Evolutionary conservation across 1,284 basidiomycete species (phyloP).

Genomic region (Apiotrichum mycotoxinovorans): DNA sequence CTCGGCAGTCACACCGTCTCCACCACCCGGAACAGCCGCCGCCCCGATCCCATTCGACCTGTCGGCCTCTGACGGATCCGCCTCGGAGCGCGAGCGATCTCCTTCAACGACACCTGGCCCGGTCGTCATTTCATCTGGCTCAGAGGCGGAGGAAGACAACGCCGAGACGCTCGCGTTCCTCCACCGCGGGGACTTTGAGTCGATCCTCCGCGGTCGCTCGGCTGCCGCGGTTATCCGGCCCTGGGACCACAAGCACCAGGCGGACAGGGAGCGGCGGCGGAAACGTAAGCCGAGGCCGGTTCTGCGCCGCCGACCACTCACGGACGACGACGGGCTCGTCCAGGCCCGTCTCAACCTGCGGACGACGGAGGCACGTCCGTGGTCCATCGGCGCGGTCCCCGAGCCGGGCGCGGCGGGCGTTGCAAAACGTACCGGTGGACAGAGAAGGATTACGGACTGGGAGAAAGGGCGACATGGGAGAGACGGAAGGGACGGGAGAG

Average conservation of each 20-base stretch:
- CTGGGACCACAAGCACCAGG: neutral
- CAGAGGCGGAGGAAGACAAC: conserved; percentile 38
- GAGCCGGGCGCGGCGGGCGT: neutral
- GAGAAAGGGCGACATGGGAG: neutral
- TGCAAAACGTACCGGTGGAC: neutral
- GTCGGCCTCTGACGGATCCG: conserved; percentile 9
- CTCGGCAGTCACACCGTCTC: neutral
- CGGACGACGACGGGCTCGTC: conserved; percentile 1
- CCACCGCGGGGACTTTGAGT: conserved; percentile 43
- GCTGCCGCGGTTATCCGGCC: neutral
- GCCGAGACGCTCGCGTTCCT: conserved; percentile 30
- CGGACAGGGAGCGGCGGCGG: neutral
- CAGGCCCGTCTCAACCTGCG: conserved; percentile 40
- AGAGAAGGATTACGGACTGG: neutral
- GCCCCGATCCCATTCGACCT: neutral
- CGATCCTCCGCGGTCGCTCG: conserved; percentile 28
- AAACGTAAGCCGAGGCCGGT: conserved; percentile 22
- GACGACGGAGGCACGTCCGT: neutral
- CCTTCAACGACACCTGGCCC: conserved; percentile 4
- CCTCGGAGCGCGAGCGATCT: neutral
- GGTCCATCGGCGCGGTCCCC: neutral
- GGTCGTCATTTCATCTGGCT: conserved; percentile 19
- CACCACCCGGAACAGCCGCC: neutral
- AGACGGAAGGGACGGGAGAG: neutral
- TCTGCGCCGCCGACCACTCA: conserved; percentile 17